Conservation (phyloP, 2,329 filamentous ascomycete genomes). For the Aaosphaeria pasadenensis region DNA sequence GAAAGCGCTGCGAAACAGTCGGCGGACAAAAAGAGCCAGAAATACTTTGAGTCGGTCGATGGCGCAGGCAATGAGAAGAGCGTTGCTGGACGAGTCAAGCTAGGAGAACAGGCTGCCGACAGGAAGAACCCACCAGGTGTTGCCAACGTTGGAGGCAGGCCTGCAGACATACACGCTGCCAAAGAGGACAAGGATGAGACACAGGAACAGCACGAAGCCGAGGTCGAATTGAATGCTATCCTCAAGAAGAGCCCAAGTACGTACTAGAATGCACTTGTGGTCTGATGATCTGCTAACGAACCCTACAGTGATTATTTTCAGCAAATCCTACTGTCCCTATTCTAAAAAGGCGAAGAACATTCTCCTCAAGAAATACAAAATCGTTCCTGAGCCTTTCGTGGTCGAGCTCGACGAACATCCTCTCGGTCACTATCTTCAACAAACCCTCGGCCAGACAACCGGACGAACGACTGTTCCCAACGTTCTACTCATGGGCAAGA, state of each 20-base stretch:
- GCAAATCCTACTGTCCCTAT: conserved; percentile 87
- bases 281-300: conserved; percentile 4
- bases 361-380: conserved; percentile 78
- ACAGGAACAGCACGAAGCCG: conserved; percentile 61
- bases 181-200: conserved; percentile 52
- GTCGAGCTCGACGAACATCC: conserved; percentile 87
- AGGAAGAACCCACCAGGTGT: conserved; percentile 41
- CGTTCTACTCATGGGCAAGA: conserved; percentile 80
- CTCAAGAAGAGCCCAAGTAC: conserved; percentile 80
- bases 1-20: conserved; percentile 66
- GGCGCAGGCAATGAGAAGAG: conserved; percentile 42
- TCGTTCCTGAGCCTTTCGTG: conserved; percentile 77
- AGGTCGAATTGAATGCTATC: conserved; percentile 72
- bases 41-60: conserved; percentile 38
- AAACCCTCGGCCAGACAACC: conserved; percentile 67
- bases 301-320: conserved; percentile 82
- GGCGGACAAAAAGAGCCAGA: conserved; percentile 63
- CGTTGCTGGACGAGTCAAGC: conserved; percentile 55
- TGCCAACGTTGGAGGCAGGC: conserved; percentile 44
- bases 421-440: conserved; percentile 71
- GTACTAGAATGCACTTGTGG: conserved; percentile 3
- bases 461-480: conserved; percentile 88
- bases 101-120: conserved; percentile 38
- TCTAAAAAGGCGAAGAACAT: conserved; percentile 83
- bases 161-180: conserved; percentile 38